Conservation (phyloP, 345 rosid genomes). For the Pseudoturritis turrita region DNA sequence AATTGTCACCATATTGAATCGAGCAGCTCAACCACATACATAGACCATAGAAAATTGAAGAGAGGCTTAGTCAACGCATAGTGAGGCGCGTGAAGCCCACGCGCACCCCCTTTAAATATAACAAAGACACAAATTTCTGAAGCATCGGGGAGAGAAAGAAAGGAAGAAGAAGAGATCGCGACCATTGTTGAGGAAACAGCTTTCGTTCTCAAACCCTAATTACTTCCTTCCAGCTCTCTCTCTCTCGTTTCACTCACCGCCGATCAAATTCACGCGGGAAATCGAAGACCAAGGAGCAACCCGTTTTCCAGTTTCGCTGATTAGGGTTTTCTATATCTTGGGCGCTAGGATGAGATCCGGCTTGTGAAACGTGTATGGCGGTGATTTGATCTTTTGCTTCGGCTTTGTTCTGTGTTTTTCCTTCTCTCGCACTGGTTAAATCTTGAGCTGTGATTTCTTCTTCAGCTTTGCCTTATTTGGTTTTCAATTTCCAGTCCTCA, state of each 20-base stretch:
- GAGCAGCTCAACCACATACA: no score
- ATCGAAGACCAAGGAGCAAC: background rate
- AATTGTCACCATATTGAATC: no score
- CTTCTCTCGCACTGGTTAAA: background rate
- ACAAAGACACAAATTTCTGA: background rate
- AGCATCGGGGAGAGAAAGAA: background rate
- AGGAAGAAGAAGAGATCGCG: background rate
- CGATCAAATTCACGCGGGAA: conserved; percentile 7
- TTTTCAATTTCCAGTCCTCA: background rate
- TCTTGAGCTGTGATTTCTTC: background rate
- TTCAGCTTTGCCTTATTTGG: background rate
- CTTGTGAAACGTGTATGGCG: background rate
- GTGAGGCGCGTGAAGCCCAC: background rate
- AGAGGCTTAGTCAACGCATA: background rate
- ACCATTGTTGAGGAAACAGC: background rate
- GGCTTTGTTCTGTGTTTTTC: background rate
- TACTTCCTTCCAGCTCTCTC: background rate
- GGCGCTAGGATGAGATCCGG: background rate
- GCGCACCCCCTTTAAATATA: background rate
- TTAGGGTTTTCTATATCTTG: conserved; percentile 1
- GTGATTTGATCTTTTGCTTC: background rate
- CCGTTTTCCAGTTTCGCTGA: background rate
- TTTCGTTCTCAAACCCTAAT: background rate
- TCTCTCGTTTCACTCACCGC: background rate
- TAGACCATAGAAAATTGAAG: background rate